Percentiles rank a stretch among this genome's conserved stretches.
These are phyloP conservation scores for Remersonia thermophila DNA, from an alignment of 2,329 filamentous ascomycete genomes.

Conservation along the genomic window DNA sequence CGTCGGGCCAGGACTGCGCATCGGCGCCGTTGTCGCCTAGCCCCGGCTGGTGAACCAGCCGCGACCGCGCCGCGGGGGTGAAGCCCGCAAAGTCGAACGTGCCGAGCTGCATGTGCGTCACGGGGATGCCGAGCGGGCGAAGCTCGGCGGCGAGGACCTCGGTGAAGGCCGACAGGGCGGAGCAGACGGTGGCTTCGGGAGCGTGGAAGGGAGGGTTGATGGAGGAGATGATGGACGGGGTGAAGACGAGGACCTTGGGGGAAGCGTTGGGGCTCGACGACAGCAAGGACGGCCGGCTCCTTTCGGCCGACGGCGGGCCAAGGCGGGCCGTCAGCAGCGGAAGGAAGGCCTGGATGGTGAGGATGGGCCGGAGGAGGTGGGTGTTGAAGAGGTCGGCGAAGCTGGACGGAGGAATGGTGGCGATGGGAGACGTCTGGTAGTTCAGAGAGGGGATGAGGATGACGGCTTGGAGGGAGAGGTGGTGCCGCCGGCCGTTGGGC, in stretches of 20 bases:
- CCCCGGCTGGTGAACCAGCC: constrained; percentile 23
- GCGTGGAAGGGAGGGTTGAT: constrained; percentile 71
- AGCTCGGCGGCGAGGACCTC: constrained; percentile 71
- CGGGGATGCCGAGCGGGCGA: constrained; percentile 58
- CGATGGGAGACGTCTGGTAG: constrained; percentile 73
- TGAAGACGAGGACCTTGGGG: constrained; percentile 64
- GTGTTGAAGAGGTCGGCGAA: constrained; percentile 89
- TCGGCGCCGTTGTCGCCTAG: constrained; percentile 37
- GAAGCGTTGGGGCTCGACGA: constrained; percentile 17
- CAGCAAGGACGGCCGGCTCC: constrained; percentile 4
- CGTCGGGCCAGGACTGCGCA: constrained; percentile 51
- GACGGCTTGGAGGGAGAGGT: constrained; percentile 64
- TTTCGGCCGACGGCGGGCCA: constrained; percentile 35
- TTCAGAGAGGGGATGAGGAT: constrained; percentile 72
- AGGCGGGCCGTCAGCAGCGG: constrained; percentile 57
- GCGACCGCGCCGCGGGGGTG: constrained; percentile 31
- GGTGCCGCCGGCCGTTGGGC: constrained; percentile 62
- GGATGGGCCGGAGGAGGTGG: constrained; percentile 77
- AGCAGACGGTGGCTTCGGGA: constrained; percentile 74
- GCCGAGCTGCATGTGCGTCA: constrained; percentile 81
- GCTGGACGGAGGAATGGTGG: constrained; percentile 68
- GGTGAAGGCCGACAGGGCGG: constrained; percentile 77
- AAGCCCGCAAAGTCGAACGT: constrained; percentile 74
- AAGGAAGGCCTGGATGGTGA: constrained; percentile 82
- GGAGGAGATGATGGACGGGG: constrained; percentile 67